Evolutionary conservation across 129 eudicot genomes (phyloP).

Genomic region (Erigeron canadensis): DNA sequence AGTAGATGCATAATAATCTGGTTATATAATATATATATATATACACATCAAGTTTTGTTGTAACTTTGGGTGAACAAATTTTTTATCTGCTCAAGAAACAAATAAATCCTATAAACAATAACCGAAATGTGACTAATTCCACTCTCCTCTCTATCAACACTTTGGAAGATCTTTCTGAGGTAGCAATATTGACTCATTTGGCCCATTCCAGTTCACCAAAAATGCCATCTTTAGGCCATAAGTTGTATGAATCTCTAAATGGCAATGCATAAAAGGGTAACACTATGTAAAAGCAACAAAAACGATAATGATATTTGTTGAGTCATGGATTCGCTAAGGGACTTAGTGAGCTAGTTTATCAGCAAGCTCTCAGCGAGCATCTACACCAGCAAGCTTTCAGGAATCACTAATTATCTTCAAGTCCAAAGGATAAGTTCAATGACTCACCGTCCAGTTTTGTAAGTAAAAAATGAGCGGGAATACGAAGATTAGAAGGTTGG

Average conservation of each 20-base stretch:
- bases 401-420: no score
- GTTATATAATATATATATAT: not conserved
- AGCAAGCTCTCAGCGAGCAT: no score
- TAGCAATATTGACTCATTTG: conserved; percentile 70
- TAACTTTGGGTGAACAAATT: conserved; percentile 33
- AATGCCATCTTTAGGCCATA: conserved; percentile 92
- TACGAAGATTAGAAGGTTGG: no score
- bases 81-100: conserved; percentile 41
- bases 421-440: no score
- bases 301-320: no score
- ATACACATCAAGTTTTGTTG: conserved; percentile 20
- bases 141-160: conserved; percentile 33
- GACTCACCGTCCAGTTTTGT: no score
- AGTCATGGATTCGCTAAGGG: no score
- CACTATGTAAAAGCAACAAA: not conserved
- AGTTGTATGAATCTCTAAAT: conserved; percentile 76
- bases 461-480: no score
- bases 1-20: not conserved
- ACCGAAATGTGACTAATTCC: conserved; percentile 18
- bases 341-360: no score
- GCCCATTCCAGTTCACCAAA: conserved; percentile 76
- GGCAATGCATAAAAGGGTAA: conserved; percentile 73
- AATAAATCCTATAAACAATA: conserved; percentile 15
- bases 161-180: conserved; percentile 86
- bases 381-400: no score